Percentiles rank a stretch among this genome's conserved stretches.
Evolutionary conservation across 2,329 filamentous ascomycete genomes (phyloP).

Genomic region (Acrodontium crateriforme): DNA sequence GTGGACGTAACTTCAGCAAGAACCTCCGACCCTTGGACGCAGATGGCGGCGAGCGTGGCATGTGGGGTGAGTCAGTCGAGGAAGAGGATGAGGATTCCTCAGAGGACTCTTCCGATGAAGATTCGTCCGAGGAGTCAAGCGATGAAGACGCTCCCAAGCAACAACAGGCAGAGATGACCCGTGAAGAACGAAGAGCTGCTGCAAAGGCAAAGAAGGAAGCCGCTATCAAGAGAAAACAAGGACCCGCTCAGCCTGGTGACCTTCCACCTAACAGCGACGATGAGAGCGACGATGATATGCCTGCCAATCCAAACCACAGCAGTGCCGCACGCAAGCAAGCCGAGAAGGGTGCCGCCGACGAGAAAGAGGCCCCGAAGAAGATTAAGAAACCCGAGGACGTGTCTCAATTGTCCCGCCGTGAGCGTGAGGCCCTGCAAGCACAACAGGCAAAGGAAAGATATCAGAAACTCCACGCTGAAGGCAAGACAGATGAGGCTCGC

Average conservation of each 20-base stretch:
- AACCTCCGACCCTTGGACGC: conserved; percentile 78
- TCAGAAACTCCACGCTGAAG: conserved; percentile 79
- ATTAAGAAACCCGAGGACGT: conserved; percentile 41
- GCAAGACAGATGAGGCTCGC: conserved; percentile 92
- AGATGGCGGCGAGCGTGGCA: conserved; percentile 76
- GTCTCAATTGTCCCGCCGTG: conserved; percentile 48
- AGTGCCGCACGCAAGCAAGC: conserved; percentile 56
- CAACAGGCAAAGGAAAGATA: conserved; percentile 81
- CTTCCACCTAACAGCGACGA: conserved; percentile 56
- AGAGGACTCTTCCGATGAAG: conserved; percentile 32
- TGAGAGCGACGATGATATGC: conserved; percentile 52
- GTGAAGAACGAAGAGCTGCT: conserved; percentile 74
- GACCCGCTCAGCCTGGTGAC: conserved; percentile 68
- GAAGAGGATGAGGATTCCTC: conserved; percentile 42
- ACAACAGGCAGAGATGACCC: conserved; percentile 46
- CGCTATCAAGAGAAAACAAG: conserved; percentile 61
- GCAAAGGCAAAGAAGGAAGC: conserved; percentile 88
- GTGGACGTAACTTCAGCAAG: conserved; percentile 89
- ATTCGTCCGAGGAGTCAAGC: conserved; percentile 31
- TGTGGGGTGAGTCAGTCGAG: conserved; percentile 56
- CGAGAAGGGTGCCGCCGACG: conserved; percentile 29
- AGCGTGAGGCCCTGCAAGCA: conserved; percentile 70
- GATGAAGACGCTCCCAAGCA: conserved; percentile 27
- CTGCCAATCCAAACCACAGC: conserved; percentile 81
- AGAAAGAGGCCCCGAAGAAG: conserved; percentile 35